phyloP scores from a whole-genome alignment of 441 rosid species.

The Brassica hybrid region DNA sequence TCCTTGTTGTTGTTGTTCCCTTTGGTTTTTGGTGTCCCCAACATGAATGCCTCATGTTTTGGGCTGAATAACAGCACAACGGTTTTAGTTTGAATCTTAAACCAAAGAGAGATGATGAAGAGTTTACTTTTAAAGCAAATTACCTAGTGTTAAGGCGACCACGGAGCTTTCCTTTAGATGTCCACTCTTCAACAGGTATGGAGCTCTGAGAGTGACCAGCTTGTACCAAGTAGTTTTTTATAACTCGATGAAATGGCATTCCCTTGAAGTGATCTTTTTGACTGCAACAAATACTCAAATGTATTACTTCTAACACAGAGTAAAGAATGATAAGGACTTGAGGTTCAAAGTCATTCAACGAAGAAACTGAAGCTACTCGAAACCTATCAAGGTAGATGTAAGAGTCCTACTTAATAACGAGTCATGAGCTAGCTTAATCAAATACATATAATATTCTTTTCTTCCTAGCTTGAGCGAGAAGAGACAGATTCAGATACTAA shows the following conservation, averaged over 20 bases:
- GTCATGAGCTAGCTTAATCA: slow-evolving; percentile 13
- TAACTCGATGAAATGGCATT: slow-evolving; percentile 77
- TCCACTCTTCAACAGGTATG: slow-evolving; percentile 81
- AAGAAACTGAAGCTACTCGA: neutral
- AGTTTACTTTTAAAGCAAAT: neutral
- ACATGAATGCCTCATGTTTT: slow-evolving; percentile 88
- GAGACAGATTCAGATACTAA: slow-evolving; percentile 33
- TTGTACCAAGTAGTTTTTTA: slow-evolving; percentile 84
- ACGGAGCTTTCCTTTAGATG: slow-evolving; percentile 68
- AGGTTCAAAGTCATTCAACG: too few species aligned
- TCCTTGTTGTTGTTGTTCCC: slow-evolving; percentile 60
- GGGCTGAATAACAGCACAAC: too few species aligned
- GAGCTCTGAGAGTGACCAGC: slow-evolving; percentile 64
- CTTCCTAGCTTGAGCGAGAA: slow-evolving; percentile 10
- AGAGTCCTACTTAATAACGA: neutral
- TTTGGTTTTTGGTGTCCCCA: slow-evolving; percentile 74
- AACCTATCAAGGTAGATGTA: slow-evolving; percentile 5
- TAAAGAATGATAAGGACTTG: too few species aligned
- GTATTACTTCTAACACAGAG: too few species aligned
- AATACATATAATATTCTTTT: neutral
- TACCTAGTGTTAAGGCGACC: slow-evolving; percentile 70
- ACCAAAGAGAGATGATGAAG: too few species aligned
- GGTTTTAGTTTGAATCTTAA: too few species aligned
- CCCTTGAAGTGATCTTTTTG: slow-evolving; percentile 81
- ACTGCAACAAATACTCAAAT: slow-evolving; percentile 56